Evolutionary conservation across 495 filamentous ascomycete species (phyloP), one percentile per base, ranked within the genome.

Genomic region (Tuber calosporum): DNA sequence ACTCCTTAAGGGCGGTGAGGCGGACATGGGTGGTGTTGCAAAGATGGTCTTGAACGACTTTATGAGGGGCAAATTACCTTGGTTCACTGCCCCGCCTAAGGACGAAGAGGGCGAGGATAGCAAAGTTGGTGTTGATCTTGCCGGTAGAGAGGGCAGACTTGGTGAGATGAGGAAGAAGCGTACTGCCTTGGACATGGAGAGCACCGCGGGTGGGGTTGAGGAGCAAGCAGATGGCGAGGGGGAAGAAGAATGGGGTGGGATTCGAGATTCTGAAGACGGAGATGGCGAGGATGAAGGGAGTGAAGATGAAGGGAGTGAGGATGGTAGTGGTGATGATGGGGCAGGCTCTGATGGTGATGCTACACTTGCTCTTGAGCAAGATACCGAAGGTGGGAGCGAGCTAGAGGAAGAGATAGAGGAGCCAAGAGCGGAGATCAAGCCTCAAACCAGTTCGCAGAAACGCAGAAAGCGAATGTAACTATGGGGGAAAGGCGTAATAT

Each of bases 11-110:
- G 94, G 91, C 73, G 95, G 95, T 15, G 95, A 98, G 82, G 90
- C 93, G 20, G 95, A 98, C 82, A 83, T 96, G 72, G 93, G 97
- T 80, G 93, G 92, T 77, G 93, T 96, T 58, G 94, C 94, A 22
- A 97, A 97, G 83, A 96, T 95, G 88, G 92, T 97, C 0, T 84
- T 97, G 78, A 96, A 97, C 81, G 95, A 99, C 78, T 98, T 98
- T 79, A 87, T 98, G 74, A 84, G 95, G 69, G 95, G 95, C 42
- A 97, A 97, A 83, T 89, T 97, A 30, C 95, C 95, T 9, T 99
- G 95, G 95, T 99, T 92, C 81, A 94, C 92, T 6, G 89, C 91
- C 22, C 90, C 93, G 11, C 95, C 95, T 22, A 81, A 87, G 11
- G 81, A 83, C 39, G 87, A 88, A 76, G 89, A 80, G 67, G 82